Evolutionary conservation across 140 eudicot genomes (phyloP), one percentile per base, ranked within the genome.

Genomic region (Oenanthe javanica): DNA sequence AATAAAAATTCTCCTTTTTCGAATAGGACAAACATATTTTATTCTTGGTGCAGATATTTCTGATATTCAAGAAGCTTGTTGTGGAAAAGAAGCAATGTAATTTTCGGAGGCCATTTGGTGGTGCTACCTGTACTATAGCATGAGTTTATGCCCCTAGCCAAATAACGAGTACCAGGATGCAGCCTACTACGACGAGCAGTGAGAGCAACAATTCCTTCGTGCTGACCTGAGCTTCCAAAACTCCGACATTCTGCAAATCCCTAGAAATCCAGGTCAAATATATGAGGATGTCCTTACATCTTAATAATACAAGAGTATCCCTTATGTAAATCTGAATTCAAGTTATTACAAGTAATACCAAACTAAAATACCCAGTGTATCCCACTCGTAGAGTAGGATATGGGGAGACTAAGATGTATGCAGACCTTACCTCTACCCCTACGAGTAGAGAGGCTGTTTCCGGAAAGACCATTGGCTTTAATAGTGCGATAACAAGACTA

Each of bases 171-270:
- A 67, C 99, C 99, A 13, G 97, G 99, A 86, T 94, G 99, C 85
- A 94, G 89, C 88, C 99, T 94, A 87, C 99, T 94, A 77, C 99
- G 89, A 77, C 99, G 99, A 80, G 99, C 99, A 81, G 79, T 88
- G 81, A 94, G 95, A 75, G 97, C 99, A 86, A 94, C 93, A 69
- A 89, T 55, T 51, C 99, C 99, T 85, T 94, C 97, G 75, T 94
- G 92, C 86, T 92, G 94, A 59, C 97, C 97, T 82, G 82, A 84
- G 91, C 97, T 90, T 83, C 96, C 93, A 67, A 94, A 94, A 87
- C 83, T 92, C 81, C 94, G 89, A 81, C 88, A 92, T 82, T 94
- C 99, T 81, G 87, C 97, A 86, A 90, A 92, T 27, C 99, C 99
- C 99, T 94, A 92, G 45, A 83, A 77, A 80, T 84, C 54, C 72